Conservation (phyloP, 2,329 filamentous ascomycete genomes). For the Fusarium annulatum region DNA sequence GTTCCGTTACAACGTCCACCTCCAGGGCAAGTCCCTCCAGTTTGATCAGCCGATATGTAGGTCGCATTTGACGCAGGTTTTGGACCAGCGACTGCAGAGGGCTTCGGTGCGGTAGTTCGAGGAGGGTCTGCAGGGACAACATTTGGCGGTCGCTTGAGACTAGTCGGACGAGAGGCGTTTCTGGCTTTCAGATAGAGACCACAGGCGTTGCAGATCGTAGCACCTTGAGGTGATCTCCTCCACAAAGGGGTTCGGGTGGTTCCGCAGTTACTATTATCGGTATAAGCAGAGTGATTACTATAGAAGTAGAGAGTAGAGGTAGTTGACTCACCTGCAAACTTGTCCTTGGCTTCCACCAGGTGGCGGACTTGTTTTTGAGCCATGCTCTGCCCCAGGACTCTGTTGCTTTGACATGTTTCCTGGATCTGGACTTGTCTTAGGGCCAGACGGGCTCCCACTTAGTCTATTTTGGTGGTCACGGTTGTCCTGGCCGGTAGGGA, state of each 20-base stretch:
- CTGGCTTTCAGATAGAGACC: constrained; percentile 94
- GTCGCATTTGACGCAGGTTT: constrained; percentile 64
- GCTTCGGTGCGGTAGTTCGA: constrained; percentile 56
- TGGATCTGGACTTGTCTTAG: constrained; percentile 42
- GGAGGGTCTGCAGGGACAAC: constrained; percentile 57
- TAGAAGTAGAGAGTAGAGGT: not conserved
- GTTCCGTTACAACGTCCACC: constrained; percentile 97
- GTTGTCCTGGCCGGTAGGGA: constrained; percentile 41
- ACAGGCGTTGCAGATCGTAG: constrained; percentile 97
- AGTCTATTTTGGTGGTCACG: constrained; percentile 31
- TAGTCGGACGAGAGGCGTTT: constrained; percentile 90
- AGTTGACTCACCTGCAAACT: constrained; percentile 72
- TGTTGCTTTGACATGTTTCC: constrained; percentile 43
- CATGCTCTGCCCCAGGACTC: constrained; percentile 45
- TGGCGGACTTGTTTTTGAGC: constrained; percentile 37
- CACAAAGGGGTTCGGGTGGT: constrained; percentile 95
- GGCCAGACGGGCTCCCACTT: constrained; percentile 44
- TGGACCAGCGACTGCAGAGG: constrained; percentile 51
- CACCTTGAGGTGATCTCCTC: constrained; percentile 91
- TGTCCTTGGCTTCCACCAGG: constrained; percentile 56
- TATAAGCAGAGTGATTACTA: constrained; percentile 5
- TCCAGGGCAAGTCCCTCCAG: constrained; percentile 90
- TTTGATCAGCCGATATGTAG: constrained; percentile 82
- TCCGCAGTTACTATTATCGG: constrained; percentile 80
- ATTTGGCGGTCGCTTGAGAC: constrained; percentile 80